Evolutionary conservation across 2,329 filamentous ascomycete species (phyloP).

Genomic region (Aspergillus sp.): DNA sequence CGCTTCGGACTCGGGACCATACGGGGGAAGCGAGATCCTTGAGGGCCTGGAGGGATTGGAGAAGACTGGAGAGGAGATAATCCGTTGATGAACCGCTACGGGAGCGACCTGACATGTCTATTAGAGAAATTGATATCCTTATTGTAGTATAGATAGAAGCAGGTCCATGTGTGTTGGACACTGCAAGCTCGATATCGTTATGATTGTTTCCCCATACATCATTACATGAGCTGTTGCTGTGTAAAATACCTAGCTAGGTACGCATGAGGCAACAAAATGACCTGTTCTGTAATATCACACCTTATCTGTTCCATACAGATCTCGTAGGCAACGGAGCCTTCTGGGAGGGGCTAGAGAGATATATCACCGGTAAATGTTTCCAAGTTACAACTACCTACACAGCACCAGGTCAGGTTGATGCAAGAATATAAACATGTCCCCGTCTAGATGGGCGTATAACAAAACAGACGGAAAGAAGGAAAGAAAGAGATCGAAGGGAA

Average conservation of each 20-base stretch:
- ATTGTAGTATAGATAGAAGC: neutral
- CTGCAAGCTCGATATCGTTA: neutral
- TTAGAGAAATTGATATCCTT: neutral
- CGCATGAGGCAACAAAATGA: too few species aligned
- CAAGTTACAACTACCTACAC: neutral
- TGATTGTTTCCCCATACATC: neutral
- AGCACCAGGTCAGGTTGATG: neutral
- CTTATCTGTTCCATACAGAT: neutral
- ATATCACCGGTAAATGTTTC: neutral
- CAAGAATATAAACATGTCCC: neutral
- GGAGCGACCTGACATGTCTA: neutral
- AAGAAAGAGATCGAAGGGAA: neutral
- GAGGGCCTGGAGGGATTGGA: slow-evolving; percentile 79
- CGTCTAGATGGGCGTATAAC: slow-evolving; percentile 1
- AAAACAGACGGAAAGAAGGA: neutral
- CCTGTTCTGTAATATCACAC: too few species aligned
- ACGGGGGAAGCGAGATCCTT: slow-evolving; percentile 82
- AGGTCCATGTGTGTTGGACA: too few species aligned
- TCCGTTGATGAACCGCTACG: slow-evolving; percentile 51
- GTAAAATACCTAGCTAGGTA: too few species aligned
- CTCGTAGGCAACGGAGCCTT: neutral
- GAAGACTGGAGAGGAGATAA: slow-evolving; percentile 53
- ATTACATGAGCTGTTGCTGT: too few species aligned
- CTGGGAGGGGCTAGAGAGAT: neutral
- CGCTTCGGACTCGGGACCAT: slow-evolving; percentile 55